Percentiles rank a stretch among this genome's conserved stretches.
These are phyloP conservation scores for Cyberlindnera japonica DNA, from an alignment of 805 yeast genomes.

Conservation along the genomic window DNA sequence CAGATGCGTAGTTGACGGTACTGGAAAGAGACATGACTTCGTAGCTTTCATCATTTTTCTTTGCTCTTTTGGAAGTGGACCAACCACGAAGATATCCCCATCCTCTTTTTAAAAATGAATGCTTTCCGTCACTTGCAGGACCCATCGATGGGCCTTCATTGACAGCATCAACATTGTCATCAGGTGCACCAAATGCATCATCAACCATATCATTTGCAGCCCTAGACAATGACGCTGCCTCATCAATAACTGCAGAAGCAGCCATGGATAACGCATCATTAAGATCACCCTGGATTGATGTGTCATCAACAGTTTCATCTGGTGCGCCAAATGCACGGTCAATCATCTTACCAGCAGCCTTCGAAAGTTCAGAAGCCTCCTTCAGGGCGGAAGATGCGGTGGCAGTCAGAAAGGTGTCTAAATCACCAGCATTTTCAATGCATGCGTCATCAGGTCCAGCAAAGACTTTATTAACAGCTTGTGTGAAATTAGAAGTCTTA, in stretches of 20 bases:
- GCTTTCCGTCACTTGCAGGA: no score
- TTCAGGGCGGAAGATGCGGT: background rate
- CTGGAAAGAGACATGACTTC: constrained; percentile 2
- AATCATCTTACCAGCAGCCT: background rate
- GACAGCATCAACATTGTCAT: constrained; percentile 1
- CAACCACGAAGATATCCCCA: constrained; percentile 6
- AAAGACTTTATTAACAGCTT: background rate
- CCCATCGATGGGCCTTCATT: background rate
- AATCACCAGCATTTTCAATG: background rate
- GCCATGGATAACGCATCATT: background rate
- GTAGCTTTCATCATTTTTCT: background rate
- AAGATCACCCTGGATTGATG: background rate
- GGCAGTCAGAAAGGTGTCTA: background rate
- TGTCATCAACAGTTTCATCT: background rate
- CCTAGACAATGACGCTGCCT: background rate
- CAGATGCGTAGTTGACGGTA: background rate
- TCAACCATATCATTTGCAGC: constrained; percentile 2
- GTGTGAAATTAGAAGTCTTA: background rate
- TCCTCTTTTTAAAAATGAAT: constrained; percentile 8
- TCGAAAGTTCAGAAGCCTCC: background rate
- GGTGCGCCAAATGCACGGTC: constrained; percentile 1
- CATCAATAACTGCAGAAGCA: background rate
- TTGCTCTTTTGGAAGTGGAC: constrained; percentile 7
- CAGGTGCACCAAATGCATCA: constrained; percentile 7
- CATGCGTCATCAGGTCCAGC: background rate